These are phyloP conservation scores for Forsythia viridissima DNA, from an alignment of 257 asterid species.

Conservation along the genomic window DNA sequence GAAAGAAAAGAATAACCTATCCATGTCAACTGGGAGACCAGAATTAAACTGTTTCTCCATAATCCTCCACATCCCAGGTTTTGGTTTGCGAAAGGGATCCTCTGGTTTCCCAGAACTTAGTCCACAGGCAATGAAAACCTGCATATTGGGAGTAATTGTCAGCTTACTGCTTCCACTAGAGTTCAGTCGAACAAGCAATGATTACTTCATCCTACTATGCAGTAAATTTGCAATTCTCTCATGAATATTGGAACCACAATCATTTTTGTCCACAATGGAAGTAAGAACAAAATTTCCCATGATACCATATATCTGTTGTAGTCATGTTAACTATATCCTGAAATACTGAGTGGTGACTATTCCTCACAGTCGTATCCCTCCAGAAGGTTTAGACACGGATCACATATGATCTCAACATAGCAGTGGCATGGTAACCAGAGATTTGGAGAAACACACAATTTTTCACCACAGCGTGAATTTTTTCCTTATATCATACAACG, in stretches of 20 bases:
- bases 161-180: neutral
- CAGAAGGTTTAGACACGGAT: neutral
- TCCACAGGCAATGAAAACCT: slow-evolving; percentile 98
- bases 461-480: neutral
- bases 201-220: slow-evolving; percentile 1
- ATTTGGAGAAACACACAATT: neutral
- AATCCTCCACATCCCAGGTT: slow-evolving; percentile 91
- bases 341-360: neutral
- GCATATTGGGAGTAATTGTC: slow-evolving; percentile 27
- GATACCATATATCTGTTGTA: neutral
- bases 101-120: slow-evolving; percentile 46
- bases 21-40: slow-evolving; percentile 71
- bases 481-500: neutral
- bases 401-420: neutral
- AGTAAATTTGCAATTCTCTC: neutral
- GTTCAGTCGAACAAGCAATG: neutral
- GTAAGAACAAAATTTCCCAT: neutral
- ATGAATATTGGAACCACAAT: neutral
- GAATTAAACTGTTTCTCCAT: slow-evolving; percentile 92
- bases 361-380: neutral
- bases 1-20: slow-evolving; percentile 46
- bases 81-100: slow-evolving; percentile 89
- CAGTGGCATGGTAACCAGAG: neutral
- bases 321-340: neutral
- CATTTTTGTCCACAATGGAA: slow-evolving; percentile 12